phyloP scores from a whole-genome alignment of 306 rosid species.

The Canavalia gladiata region DNA sequence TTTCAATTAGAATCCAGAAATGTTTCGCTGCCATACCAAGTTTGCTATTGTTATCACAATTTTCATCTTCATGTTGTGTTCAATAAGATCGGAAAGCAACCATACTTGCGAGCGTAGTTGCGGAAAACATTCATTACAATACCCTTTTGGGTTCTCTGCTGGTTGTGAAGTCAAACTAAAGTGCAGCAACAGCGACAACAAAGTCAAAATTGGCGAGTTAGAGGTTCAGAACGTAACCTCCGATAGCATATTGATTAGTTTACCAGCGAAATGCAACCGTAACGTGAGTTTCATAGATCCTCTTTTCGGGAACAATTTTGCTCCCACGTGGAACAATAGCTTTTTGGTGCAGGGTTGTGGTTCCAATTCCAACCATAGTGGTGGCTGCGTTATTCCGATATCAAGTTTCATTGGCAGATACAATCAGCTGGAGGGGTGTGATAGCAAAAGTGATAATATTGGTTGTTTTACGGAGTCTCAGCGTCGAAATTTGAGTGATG shows the following conservation, averaged over 20 bases:
- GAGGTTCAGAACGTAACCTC: constrained; percentile 61
- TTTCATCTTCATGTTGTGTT: constrained; percentile 33
- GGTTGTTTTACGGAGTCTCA: constrained; percentile 58
- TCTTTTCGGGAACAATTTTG: constrained; percentile 55
- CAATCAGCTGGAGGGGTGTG: constrained; percentile 40
- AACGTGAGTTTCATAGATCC: not conserved
- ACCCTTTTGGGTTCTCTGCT: constrained; percentile 75
- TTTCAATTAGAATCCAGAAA: constrained; percentile 42
- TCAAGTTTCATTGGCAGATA: constrained; percentile 34
- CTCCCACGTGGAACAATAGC: constrained; percentile 60
- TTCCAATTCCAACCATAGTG: not conserved
- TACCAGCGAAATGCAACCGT: constrained; percentile 64
- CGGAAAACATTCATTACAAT: constrained; percentile 47
- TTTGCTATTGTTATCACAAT: constrained; percentile 45
- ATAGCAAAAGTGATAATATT: constrained; percentile 12
- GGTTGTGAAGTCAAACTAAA: constrained; percentile 55
- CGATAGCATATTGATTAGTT: constrained; percentile 56
- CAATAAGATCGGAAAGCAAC: constrained; percentile 46
- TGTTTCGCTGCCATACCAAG: constrained; percentile 47
- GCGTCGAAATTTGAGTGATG: not conserved
- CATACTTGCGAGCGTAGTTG: constrained; percentile 44
- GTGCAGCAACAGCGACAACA: constrained; percentile 31
- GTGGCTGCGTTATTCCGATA: constrained; percentile 56
- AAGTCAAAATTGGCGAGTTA: constrained; percentile 52
- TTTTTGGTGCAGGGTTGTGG: constrained; percentile 64